These are phyloP conservation scores for Dryas drummondii DNA, from an alignment of 306 rosid species.

Conservation along the genomic window DNA sequence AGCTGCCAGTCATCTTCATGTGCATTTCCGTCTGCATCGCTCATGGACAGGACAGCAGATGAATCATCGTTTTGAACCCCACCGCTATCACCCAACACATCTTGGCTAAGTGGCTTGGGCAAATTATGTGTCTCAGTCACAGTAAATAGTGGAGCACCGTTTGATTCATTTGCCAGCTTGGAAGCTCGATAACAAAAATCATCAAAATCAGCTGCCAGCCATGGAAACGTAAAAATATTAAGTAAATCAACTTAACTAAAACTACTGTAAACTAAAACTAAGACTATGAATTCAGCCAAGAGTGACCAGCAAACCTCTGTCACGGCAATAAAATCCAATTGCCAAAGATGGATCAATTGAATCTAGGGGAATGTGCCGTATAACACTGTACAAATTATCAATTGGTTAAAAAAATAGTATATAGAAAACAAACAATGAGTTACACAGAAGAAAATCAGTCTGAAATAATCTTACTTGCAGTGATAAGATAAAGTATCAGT, in stretches of 20 bases:
- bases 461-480: conserved; percentile 61
- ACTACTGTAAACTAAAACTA: conserved; percentile 12
- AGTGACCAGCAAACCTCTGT: conserved; percentile 60
- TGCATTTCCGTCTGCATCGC: conserved; percentile 37
- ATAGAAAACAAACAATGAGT: background rate
- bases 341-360: conserved; percentile 92
- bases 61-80: conserved; percentile 39
- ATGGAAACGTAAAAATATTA: conserved; percentile 5
- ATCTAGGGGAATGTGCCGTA: conserved; percentile 71
- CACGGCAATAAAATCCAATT: conserved; percentile 93
- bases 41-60: conserved; percentile 26
- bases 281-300: conserved; percentile 14
- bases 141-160: conserved; percentile 92
- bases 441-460: conserved; percentile 1
- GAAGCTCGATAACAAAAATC: conserved; percentile 78
- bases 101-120: conserved; percentile 41
- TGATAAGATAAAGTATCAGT: conserved; percentile 84
- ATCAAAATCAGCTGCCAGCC: conserved; percentile 68
- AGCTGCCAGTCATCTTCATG: conserved; percentile 91
- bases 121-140: conserved; percentile 55
- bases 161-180: conserved; percentile 74
- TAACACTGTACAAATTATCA: conserved; percentile 38
- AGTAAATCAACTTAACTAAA: background rate
- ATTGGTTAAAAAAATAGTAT: background rate
- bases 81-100: conserved; percentile 35